Base-by-base conservation (phyloP, 768 basidiomycete species). In the Melanogaster broomeanus region DNA sequence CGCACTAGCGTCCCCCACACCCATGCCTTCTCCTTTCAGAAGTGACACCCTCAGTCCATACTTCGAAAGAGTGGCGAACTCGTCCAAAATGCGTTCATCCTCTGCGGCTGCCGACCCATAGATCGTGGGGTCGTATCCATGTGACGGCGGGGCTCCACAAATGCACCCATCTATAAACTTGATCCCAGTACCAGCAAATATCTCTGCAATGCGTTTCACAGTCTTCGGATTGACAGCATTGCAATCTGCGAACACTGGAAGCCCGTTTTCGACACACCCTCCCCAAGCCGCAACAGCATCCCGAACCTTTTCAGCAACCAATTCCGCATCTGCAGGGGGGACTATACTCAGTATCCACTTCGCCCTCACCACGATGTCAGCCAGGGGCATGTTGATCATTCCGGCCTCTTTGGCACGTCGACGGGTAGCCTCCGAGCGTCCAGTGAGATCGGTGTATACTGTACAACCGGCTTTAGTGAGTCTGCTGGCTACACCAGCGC, bases 211-310 rank as follows among this genome's bases (percentile, higher is more conserved):
- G 27, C 54, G 64, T 60, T 76, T 75, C 45, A 74, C 75, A 7
- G 79, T 79, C 50, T 70, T 69, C 2, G 80, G 79, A 58, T 72
- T 81, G 38, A 84, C 73, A 9, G 83, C 81, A 51, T 86, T 85
- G 53, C 80, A 82, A 62, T 83, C 82, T 18, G 70, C 79, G 60
- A 79, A 83, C 38, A 77, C 59, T 16, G 73, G 61, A 44, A 45
- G 48, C 45, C 27, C 30, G 30, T 7, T 33, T 21, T 21, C n/a
- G 11, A 13, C 33, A 22, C 16, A 25, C 34, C 30, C 35, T 2
- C 38, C 21, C n/a, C 18, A 49, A 18, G 40, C 49, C 21, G 19
- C 38, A 28, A 41, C 34, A 22, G 51, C 39, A 9, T 49, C 52
- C 18, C 49, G 60, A 12, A 64, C 40, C 40, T 62, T 68, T 57